phyloP scores from a whole-genome alignment of 352 stramenopile species.

The Phytophthora pluvialis region DNA sequence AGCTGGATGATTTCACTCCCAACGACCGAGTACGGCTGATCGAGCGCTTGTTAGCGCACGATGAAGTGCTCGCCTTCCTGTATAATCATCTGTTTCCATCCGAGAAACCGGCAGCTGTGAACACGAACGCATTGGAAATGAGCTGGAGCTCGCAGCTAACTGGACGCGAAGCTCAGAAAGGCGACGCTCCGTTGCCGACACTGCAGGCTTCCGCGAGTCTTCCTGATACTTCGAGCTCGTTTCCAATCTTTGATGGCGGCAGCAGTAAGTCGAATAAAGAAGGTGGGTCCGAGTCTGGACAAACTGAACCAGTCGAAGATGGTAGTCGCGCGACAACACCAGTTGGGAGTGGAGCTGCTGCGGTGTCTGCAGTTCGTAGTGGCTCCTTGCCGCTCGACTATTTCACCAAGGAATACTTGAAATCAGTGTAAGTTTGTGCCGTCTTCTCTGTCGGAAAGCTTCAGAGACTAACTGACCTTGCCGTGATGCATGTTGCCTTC shows the following conservation, averaged over 20 bases:
- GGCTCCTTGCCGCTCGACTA: slow-evolving; percentile 48
- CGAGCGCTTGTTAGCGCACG: slow-evolving; percentile 75
- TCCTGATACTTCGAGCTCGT: slow-evolving; percentile 27
- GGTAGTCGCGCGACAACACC: slow-evolving; percentile 27
- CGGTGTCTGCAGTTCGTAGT: slow-evolving; percentile 42
- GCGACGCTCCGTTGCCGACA: slow-evolving; percentile 15
- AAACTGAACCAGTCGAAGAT: slow-evolving; percentile 19
- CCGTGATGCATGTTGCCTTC: neutral
- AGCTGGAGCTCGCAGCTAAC: slow-evolving; percentile 21
- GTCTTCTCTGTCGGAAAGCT: neutral
- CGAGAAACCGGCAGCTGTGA: slow-evolving; percentile 15
- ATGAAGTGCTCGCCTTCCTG: slow-evolving; percentile 79
- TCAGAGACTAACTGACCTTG: slow-evolving; percentile 1
- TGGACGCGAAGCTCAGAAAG: neutral
- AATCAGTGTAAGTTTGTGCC: slow-evolving; percentile 43
- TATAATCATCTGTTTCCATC: slow-evolving; percentile 81
- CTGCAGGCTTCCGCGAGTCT: slow-evolving; percentile 34
- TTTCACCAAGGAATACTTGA: slow-evolving; percentile 64
- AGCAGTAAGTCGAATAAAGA: slow-evolving; percentile 23
- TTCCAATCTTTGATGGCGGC: slow-evolving; percentile 26
- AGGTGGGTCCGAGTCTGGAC: neutral
- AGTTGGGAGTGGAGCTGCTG: slow-evolving; percentile 49
- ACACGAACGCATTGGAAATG: slow-evolving; percentile 17
- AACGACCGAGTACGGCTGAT: slow-evolving; percentile 77
- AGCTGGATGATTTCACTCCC: slow-evolving; percentile 76